Conservation (phyloP, 2,329 filamentous ascomycete species). For the Karstenula rhodostoma region DNA sequence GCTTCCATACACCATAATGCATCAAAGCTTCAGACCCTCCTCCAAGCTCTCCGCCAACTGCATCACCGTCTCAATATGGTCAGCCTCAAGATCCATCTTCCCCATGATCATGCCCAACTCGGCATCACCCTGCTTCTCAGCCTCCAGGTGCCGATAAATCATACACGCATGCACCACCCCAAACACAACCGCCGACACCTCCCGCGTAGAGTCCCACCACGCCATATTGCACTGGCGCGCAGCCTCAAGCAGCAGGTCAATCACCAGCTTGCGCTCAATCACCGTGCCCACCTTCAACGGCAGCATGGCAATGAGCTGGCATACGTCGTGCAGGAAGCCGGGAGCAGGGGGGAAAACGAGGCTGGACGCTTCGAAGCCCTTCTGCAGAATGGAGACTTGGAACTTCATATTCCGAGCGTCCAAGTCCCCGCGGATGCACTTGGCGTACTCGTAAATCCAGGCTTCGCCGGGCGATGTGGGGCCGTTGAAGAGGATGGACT, state of each 20-base stretch:
- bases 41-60: not conserved
- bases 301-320: slow-evolving; percentile 7
- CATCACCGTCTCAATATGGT: not conserved
- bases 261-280: slow-evolving; percentile 13
- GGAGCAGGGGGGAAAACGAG: not conserved
- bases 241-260: slow-evolving; percentile 2
- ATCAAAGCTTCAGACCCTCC: not conserved
- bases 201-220: slow-evolving; percentile 10
- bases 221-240: slow-evolving; percentile 1
- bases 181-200: slow-evolving; percentile 7
- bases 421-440: not conserved
- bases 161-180: slow-evolving; percentile 13
- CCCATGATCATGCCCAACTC: not conserved
- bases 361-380: not conserved
- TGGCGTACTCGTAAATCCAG: slow-evolving; percentile 10
- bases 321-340: slow-evolving; percentile 9
- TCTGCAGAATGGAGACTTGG: not conserved
- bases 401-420: not conserved
- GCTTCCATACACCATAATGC: not conserved
- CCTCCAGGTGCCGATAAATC: not conserved
- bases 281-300: slow-evolving; percentile 3
- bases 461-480: not conserved
- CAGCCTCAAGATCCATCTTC: not conserved
- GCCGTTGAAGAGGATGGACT: not conserved
- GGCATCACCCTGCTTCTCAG: not conserved